Conservation (phyloP, 495 filamentous ascomycete genomes). For the Pyrenopolyporus hunteri region DNA sequence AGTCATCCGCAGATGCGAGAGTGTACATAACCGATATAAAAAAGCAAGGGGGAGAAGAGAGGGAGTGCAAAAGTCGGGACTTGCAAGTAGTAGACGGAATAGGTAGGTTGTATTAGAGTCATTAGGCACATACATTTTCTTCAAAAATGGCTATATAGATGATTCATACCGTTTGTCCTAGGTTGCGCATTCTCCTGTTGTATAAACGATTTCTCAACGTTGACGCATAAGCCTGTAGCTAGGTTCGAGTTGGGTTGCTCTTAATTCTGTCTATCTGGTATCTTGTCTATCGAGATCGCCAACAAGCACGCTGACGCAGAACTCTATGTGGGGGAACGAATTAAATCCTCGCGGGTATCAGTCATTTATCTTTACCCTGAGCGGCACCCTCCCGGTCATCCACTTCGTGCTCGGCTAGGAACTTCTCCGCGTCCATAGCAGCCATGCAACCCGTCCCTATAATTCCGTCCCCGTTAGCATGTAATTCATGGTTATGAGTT, state of each 20-base stretch:
- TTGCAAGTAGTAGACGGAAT: too few relatives aligned
- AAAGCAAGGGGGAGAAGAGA: too few relatives aligned
- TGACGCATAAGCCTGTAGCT: not conserved
- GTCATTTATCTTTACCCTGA: slow-evolving; percentile 40
- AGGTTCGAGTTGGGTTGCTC: slow-evolving; percentile 1
- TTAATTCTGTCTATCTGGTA: slow-evolving; percentile 33
- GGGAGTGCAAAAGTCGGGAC: too few relatives aligned
- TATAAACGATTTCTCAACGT: too few relatives aligned
- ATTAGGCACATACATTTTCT: too few relatives aligned
- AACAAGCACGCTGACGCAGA: slow-evolving; percentile 10
- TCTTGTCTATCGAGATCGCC: slow-evolving; percentile 12
- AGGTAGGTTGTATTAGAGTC: too few relatives aligned
- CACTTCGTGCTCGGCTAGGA: slow-evolving; percentile 75
- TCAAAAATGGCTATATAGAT: too few relatives aligned
- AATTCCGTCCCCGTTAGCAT: slow-evolving; percentile 42
- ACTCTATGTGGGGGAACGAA: slow-evolving; percentile 9
- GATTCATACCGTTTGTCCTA: too few relatives aligned
- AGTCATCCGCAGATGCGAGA: too few relatives aligned
- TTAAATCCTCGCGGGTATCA: slow-evolving; percentile 18
- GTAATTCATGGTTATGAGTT: not conserved
- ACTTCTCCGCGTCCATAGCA: slow-evolving; percentile 94
- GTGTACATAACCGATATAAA: too few relatives aligned
- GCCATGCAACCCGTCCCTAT: slow-evolving; percentile 91
- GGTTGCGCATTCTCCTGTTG: too few relatives aligned
- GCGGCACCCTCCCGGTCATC: slow-evolving; percentile 43